These are phyloP conservation scores for Mycena crocata DNA, from an alignment of 768 basidiomycete species.

Conservation along the genomic window DNA sequence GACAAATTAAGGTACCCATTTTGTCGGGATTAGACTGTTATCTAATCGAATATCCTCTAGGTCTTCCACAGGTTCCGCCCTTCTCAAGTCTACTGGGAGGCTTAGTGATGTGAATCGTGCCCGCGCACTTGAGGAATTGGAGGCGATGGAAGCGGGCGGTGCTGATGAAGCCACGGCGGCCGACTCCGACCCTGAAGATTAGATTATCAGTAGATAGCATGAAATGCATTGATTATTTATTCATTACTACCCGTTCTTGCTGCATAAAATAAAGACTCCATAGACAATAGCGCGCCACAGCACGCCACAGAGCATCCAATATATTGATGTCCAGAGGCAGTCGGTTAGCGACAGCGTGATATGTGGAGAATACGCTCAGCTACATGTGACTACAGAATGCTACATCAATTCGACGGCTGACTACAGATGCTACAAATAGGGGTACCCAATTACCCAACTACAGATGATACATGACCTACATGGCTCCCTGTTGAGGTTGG, in stretches of 20 bases:
- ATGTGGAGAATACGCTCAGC: not conserved
- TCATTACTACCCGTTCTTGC: not conserved
- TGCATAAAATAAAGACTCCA: not conserved
- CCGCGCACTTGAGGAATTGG: conserved; percentile 4
- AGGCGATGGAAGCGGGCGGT: conserved; percentile 2
- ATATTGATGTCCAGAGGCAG: not conserved
- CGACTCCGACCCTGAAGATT: not conserved
- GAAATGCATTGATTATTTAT: not conserved
- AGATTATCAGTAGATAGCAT: too few species aligned
- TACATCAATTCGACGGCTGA: not conserved
- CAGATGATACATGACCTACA: not conserved
- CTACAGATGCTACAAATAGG: conserved; percentile 3
- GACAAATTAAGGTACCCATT: conserved; percentile 11
- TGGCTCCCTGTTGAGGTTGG: not conserved
- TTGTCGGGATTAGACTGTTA: not conserved
- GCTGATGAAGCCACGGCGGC: not conserved
- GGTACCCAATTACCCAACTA: not conserved
- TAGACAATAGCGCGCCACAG: not conserved
- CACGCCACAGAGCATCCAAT: not conserved
- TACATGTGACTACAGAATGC: not conserved
- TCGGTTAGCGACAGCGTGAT: not conserved
- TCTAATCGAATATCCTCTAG: not conserved
- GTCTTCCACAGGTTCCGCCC: not conserved
- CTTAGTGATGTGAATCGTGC: conserved; percentile 6
- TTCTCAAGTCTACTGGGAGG: not conserved